Conservation (phyloP, 2,329 filamentous ascomycete genomes). For the Geosmithia morbida region DNA sequence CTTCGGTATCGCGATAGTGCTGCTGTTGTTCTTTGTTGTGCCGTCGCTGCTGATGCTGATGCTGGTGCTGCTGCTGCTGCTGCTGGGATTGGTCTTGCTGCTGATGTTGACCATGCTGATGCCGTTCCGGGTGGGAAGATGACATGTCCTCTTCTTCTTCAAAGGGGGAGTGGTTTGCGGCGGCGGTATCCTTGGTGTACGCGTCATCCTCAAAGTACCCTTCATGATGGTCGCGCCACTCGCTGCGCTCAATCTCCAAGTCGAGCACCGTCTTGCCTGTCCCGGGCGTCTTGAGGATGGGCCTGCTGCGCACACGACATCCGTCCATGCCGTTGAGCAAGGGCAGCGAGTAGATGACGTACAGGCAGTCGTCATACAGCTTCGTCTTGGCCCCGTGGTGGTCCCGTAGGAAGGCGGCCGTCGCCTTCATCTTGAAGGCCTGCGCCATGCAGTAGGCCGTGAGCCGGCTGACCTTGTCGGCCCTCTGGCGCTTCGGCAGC, state of each 20-base stretch:
- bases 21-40: constrained; percentile 6
- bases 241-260: constrained; percentile 89
- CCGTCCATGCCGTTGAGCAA: constrained; percentile 75
- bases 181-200: constrained; percentile 20
- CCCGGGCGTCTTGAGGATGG: constrained; percentile 81
- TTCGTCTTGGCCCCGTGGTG: constrained; percentile 87
- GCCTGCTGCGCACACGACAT: constrained; percentile 77
- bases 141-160: background rate
- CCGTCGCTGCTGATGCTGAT: background rate
- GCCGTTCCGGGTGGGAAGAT: constrained; percentile 16
- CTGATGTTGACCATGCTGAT: constrained; percentile 9
- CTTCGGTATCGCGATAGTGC: constrained; percentile 20
- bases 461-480: constrained; percentile 75
- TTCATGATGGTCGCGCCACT: constrained; percentile 77
- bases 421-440: constrained; percentile 76
- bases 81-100: background rate
- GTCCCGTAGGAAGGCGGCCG: constrained; percentile 78
- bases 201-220: constrained; percentile 74
- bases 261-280: constrained; percentile 81
- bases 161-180: constrained; percentile 6
- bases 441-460: constrained; percentile 96
- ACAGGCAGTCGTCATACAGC: constrained; percentile 93
- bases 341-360: constrained; percentile 87
- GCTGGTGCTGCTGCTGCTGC: background rate
- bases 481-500: constrained; percentile 72